Percentiles rank a stretch among this genome's conserved stretches.
These are phyloP conservation scores for Apiospora phragmitis DNA, from an alignment of 2,329 filamentous ascomycete species.

Conservation along the genomic window DNA sequence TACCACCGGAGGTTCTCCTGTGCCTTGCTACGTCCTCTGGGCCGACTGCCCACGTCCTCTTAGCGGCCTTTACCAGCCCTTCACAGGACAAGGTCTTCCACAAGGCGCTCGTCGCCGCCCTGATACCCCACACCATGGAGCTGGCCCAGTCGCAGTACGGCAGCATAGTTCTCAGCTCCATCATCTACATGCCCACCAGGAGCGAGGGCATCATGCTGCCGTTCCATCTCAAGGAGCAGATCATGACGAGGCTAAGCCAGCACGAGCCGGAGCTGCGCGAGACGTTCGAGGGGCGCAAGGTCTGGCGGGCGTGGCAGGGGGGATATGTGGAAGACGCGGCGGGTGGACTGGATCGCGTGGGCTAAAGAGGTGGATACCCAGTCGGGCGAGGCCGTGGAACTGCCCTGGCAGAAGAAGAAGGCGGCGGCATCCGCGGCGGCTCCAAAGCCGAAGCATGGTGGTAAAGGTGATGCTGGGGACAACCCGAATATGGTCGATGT, in stretches of 20 bases:
- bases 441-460: not conserved
- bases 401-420: conserved; percentile 12
- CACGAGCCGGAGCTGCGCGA: conserved; percentile 52
- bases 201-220: conserved; percentile 50
- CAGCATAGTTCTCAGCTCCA: conserved; percentile 50
- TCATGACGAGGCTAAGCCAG: conserved; percentile 50
- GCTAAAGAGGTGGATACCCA: conserved; percentile 50
- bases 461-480: not conserved
- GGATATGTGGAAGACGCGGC: conserved; percentile 55
- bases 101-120: conserved; percentile 51
- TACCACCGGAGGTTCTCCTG: conserved; percentile 56
- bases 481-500: conserved; percentile 9
- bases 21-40: conserved; percentile 61
- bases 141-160: conserved; percentile 53
- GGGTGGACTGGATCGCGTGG: conserved; percentile 57
- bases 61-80: conserved; percentile 49
- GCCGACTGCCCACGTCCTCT: conserved; percentile 50
- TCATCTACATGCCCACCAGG: conserved; percentile 51
- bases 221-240: conserved; percentile 58
- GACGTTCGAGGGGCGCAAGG: conserved; percentile 54
- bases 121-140: conserved; percentile 45
- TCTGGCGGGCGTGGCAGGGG: conserved; percentile 61
- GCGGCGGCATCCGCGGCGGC: not conserved
- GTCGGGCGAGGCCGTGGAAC: conserved; percentile 21
- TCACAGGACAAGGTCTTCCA: conserved; percentile 54